A percentile compares a stretch with the other conserved stretches of the same genome.
Evolutionary conservation across 495 filamentous ascomycete species (phyloP).

Genomic region (Aspergillus sclerotioniger): DNA sequence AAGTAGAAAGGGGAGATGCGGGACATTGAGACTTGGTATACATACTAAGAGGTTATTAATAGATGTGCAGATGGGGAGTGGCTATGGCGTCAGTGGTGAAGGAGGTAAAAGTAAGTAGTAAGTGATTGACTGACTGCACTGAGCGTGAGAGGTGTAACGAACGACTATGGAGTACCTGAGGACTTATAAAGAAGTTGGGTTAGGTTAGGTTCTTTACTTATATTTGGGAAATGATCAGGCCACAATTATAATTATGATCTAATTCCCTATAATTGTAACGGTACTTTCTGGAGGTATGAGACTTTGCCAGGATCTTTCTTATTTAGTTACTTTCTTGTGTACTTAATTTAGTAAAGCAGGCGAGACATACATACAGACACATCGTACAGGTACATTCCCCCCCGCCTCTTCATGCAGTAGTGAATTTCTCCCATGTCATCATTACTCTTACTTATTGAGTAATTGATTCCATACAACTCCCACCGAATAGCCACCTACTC

Average conservation of each 20-base stretch:
- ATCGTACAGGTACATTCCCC: neutral
- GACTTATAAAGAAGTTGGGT: no score
- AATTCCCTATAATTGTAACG: no score
- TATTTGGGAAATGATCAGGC: no score
- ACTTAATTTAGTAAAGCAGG: neutral
- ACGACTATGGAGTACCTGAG: no score
- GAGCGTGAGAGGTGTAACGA: no score
- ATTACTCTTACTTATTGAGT: conserved; percentile 1
- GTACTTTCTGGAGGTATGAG: no score
- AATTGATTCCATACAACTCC: neutral
- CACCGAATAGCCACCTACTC: neutral
- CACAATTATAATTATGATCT: no score
- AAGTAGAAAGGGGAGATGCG: neutral
- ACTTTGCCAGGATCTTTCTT: no score
- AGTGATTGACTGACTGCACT: no score
- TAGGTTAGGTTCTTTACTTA: no score
- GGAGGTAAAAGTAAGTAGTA: no score
- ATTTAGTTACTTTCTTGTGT: no score
- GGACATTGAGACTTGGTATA: neutral
- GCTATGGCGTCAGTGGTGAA: neutral
- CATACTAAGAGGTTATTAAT: neutral
- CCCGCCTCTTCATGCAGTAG: neutral
- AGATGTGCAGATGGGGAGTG: neutral
- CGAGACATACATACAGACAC: conserved; percentile 5
- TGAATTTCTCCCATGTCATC: neutral